Evolutionary conservation across 768 basidiomycete species (phyloP).

Genomic region (Boletellus sp.): DNA sequence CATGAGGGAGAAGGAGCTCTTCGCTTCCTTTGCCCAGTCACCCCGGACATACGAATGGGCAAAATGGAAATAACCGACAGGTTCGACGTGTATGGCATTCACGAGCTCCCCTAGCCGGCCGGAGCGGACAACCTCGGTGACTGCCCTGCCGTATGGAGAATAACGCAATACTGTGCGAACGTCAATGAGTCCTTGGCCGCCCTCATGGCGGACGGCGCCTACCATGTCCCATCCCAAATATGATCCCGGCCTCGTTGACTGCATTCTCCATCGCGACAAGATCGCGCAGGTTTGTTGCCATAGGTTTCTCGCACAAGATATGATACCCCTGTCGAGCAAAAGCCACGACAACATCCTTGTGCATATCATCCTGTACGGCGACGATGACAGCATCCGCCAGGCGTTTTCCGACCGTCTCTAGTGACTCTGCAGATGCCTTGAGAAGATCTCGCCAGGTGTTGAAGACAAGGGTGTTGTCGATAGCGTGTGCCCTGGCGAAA

Average conservation of each 20-base stretch:
- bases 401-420: slow-evolving; percentile 59
- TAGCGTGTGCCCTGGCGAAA: slow-evolving; percentile 53
- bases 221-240: slow-evolving; percentile 91
- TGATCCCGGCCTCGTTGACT: slow-evolving; percentile 61
- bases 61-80: slow-evolving; percentile 84
- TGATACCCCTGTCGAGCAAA: slow-evolving; percentile 83
- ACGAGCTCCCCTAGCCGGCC: slow-evolving; percentile 71
- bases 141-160: slow-evolving; percentile 73
- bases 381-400: slow-evolving; percentile 82
- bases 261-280: slow-evolving; percentile 73
- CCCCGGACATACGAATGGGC: slow-evolving; percentile 87
- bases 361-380: slow-evolving; percentile 78
- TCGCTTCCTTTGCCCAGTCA: slow-evolving; percentile 67
- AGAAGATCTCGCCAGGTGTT: slow-evolving; percentile 67
- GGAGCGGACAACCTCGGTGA: slow-evolving; percentile 68
- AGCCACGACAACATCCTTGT: slow-evolving; percentile 66
- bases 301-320: slow-evolving; percentile 90
- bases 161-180: slow-evolving; percentile 68
- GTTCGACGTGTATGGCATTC: slow-evolving; percentile 82
- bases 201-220: slow-evolving; percentile 8
- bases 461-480: slow-evolving; percentile 72
- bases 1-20: slow-evolving; percentile 79
- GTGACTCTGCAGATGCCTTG: slow-evolving; percentile 61
- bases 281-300: slow-evolving; percentile 73
- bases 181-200: background rate